phyloP scores from a whole-genome alignment of 1,139 yeast species.

The Hansenula lynferdii region DNA sequence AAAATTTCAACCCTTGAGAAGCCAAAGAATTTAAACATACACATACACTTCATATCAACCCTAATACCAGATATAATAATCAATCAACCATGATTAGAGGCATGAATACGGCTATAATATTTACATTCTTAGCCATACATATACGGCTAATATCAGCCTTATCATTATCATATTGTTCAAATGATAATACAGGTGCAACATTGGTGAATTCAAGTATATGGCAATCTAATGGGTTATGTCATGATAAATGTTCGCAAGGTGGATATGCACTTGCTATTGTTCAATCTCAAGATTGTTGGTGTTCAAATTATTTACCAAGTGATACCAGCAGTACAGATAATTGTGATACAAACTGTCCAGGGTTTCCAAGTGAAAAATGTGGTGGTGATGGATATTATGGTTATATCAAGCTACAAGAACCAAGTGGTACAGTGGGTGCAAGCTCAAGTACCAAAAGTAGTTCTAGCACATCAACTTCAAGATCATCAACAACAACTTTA shows the following conservation, averaged over 20 bases:
- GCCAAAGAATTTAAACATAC: too few species aligned
- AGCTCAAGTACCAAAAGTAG: constrained; percentile 1
- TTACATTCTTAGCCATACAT: background rate
- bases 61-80: too few species aligned
- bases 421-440: constrained; percentile 4
- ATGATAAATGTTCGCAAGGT: constrained; percentile 34
- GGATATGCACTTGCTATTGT: constrained; percentile 56
- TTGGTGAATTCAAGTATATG: constrained; percentile 25
- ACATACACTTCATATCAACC: too few species aligned
- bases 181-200: constrained; percentile 36
- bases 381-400: constrained; percentile 19
- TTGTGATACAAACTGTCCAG: constrained; percentile 52
- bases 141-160: constrained; percentile 3
- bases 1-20: too few species aligned
- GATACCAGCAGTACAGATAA: constrained; percentile 28
- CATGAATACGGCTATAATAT: background rate
- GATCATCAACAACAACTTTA: constrained; percentile 1
- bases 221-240: constrained; percentile 54
- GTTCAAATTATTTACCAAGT: constrained; percentile 49
- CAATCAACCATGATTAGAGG: background rate
- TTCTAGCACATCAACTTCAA: background rate
- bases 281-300: constrained; percentile 52
- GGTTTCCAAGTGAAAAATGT: constrained; percentile 26
- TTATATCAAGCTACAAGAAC: constrained; percentile 11
- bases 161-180: constrained; percentile 36